Conservation (phyloP, 768 basidiomycete genomes). For the Collybia nuda region DNA sequence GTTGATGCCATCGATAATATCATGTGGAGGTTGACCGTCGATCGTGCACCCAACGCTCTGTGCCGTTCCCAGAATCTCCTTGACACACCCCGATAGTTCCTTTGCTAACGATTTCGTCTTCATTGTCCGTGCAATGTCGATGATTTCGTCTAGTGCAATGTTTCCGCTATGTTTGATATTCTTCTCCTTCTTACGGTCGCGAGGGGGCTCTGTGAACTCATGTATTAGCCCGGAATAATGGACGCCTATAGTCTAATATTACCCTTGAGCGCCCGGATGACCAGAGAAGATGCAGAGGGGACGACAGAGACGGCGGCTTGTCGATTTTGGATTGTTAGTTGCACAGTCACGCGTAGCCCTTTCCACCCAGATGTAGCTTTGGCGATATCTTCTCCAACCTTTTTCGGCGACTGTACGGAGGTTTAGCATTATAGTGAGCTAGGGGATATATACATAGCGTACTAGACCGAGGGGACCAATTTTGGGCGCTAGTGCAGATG, state of each 20-base stretch:
- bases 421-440: slow-evolving; percentile 11
- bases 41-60: slow-evolving; percentile 97
- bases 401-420: slow-evolving; percentile 87
- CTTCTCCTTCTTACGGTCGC: slow-evolving; percentile 99
- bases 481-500: slow-evolving; percentile 97
- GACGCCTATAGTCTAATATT: slow-evolving; percentile 18
- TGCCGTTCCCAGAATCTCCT: slow-evolving; percentile 98
- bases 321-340: slow-evolving; percentile 99
- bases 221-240: not conserved
- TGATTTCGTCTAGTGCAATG: slow-evolving; percentile 89
- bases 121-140: slow-evolving; percentile 97
- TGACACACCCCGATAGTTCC: slow-evolving; percentile 82
- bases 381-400: slow-evolving; percentile 99
- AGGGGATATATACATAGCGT: slow-evolving; percentile 28
- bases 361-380: slow-evolving; percentile 99
- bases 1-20: slow-evolving; percentile 86
- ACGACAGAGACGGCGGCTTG: slow-evolving; percentile 97
- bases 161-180: slow-evolving; percentile 99
- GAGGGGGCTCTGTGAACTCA: slow-evolving; percentile 77
- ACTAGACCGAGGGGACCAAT: slow-evolving; percentile 99
- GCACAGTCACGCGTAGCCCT: slow-evolving; percentile 98
- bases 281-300: slow-evolving; percentile 94
- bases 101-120: slow-evolving; percentile 91
- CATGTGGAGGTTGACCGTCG: slow-evolving; percentile 90
- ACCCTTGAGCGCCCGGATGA: slow-evolving; percentile 99